A percentile compares a stretch with the other conserved stretches of the same genome.
These are phyloP conservation scores for Sphaerulina vaccinii DNA, from an alignment of 2,329 filamentous ascomycete species.

Conservation along the genomic window DNA sequence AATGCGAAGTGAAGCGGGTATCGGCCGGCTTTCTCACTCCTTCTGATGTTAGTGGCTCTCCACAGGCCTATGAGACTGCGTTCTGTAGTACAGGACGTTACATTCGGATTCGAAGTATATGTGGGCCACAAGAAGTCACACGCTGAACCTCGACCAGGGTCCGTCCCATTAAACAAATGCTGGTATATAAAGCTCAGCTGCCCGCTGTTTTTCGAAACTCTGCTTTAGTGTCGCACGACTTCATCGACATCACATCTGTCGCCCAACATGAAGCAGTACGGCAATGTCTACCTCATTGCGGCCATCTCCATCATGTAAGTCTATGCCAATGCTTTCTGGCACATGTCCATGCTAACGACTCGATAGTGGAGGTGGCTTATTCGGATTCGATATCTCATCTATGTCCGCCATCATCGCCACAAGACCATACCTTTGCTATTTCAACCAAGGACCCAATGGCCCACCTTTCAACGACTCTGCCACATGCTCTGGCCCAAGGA, in stretches of 20 bases:
- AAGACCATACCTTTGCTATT: slow-evolving; percentile 69
- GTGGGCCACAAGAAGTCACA: not conserved
- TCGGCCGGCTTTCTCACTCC: not conserved
- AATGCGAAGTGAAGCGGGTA: not conserved
- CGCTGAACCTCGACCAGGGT: not conserved
- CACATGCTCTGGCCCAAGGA: slow-evolving; percentile 53
- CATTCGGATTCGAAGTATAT: not conserved
- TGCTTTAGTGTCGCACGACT: not conserved
- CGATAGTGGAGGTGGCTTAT: slow-evolving; percentile 58
- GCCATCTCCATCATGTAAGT: slow-evolving; percentile 53
- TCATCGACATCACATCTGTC: not conserved
- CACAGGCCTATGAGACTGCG: not conserved
- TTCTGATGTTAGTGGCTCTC: not conserved
- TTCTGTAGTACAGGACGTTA: not conserved
- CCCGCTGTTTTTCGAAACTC: not conserved
- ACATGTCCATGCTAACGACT: not conserved
- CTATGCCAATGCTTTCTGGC: not conserved
- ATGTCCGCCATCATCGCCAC: slow-evolving; percentile 67
- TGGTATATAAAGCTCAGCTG: not conserved
- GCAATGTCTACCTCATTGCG: slow-evolving; percentile 59
- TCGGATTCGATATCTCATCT: slow-evolving; percentile 68
- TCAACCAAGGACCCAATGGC: slow-evolving; percentile 55
- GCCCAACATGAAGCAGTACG: slow-evolving; percentile 39
- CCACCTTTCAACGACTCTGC: slow-evolving; percentile 28
- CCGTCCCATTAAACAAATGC: not conserved